Percentiles rank a stretch among this genome's conserved stretches.
These are phyloP conservation scores for Aphanomyces astaci DNA, from an alignment of 352 stramenopile species.

Conservation along the genomic window DNA sequence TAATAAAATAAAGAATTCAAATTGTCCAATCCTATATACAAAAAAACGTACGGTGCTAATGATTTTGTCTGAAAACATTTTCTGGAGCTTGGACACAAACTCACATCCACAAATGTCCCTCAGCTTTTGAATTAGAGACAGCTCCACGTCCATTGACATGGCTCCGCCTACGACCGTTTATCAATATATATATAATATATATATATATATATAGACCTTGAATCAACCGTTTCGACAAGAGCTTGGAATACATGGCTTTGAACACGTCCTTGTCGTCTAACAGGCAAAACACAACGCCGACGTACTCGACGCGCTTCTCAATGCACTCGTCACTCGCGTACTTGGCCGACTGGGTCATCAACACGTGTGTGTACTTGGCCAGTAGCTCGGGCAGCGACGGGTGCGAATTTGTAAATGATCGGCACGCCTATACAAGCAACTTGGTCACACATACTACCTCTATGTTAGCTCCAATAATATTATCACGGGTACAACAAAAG, in stretches of 20 bases:
- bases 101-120: constrained; percentile 78
- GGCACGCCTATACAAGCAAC: constrained; percentile 75
- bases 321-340: constrained; percentile 24
- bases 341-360: constrained; percentile 55
- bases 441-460: too few relatives aligned
- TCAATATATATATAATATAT: too few relatives aligned
- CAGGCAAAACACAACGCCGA: constrained; percentile 79
- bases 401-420: constrained; percentile 76
- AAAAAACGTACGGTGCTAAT: constrained; percentile 53
- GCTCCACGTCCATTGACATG: constrained; percentile 67
- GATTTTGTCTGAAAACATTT: constrained; percentile 84
- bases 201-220: constrained; percentile 46
- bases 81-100: constrained; percentile 84
- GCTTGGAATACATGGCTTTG: constrained; percentile 85
- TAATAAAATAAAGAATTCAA: not conserved
- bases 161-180: constrained; percentile 50
- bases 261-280: constrained; percentile 86
- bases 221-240: constrained; percentile 73
- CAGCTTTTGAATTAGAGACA: constrained; percentile 73
- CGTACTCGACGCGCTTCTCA: constrained; percentile 74
- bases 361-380: constrained; percentile 75
- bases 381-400: constrained; percentile 66
- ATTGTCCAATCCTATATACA: not conserved
- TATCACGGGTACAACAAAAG: too few relatives aligned
- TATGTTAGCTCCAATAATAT: too few relatives aligned